Base-by-base conservation (phyloP, 2,329 filamentous ascomycete species). In the Botrytis porri region DNA sequence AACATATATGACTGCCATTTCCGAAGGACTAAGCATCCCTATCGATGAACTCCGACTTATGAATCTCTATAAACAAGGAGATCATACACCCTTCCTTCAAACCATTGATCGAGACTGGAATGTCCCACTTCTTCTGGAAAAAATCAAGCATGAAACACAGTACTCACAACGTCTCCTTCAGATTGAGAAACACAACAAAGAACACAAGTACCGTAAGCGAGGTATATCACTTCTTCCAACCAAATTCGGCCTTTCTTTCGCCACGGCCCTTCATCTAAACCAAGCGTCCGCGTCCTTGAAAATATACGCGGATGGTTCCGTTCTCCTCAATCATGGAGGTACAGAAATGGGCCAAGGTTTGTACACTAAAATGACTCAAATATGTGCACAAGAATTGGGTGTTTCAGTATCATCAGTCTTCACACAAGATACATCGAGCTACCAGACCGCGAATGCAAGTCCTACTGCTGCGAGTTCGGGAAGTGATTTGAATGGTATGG, bases 331-430 rank as follows among this genome's bases (percentile, higher is more conserved):
- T 1, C 95, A 98, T 78, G 95, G 95, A 67, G 95, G 95, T 74
- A 97, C 94, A 0, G 95, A 98, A 83, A 98, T 98, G 95, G 95
- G 95, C 12, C 95, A 98, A 83, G 95, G 77, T 9, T 85, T 98
- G 7, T 93, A 98, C 83, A 98, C 95, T 20, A 98, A 98, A 84
- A 97, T 98, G 90, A 91, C 88, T 59, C 95, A 96, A 87, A 93
- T 98, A 74, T 93, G 94, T 0, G 95, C 95, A 0, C 93, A 98
- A 83, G 93, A 95, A 1, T 88, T 98, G 3, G 83, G 88, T 51
- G 91, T 98, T 0, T 93, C 95, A 0, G 85, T 94, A 70, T 90
- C 92, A 37, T 87, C 88, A 74, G 93, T 98, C 74, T 93, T 92
- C 84, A 97, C 98, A 78, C 94, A 93, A 3, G 95, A 98, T 80